These are phyloP conservation scores for Globisporangium heterothallicum DNA, from an alignment of 352 stramenopile species.

Conservation along the genomic window DNA sequence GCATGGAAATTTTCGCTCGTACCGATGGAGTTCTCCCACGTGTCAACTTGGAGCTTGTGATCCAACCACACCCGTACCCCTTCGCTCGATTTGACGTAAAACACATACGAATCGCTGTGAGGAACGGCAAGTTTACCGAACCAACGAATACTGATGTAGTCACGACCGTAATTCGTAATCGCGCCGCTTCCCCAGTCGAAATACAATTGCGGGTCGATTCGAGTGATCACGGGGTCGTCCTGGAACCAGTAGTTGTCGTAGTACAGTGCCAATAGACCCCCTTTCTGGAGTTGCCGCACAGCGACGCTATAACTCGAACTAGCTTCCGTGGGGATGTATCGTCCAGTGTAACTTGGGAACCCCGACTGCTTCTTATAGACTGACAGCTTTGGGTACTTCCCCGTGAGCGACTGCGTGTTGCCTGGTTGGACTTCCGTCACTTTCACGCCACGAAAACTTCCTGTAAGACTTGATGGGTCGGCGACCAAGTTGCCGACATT, in stretches of 20 bases:
- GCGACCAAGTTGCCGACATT: slow-evolving; percentile 64
- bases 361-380: slow-evolving; percentile 92
- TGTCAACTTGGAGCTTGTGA: slow-evolving; percentile 90
- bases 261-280: slow-evolving; percentile 88
- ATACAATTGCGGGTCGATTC: slow-evolving; percentile 79
- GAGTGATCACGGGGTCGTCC: slow-evolving; percentile 81
- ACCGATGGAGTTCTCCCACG: slow-evolving; percentile 61
- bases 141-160: slow-evolving; percentile 95
- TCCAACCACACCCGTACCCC: slow-evolving; percentile 92
- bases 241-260: slow-evolving; percentile 97
- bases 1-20: slow-evolving; percentile 71
- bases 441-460: slow-evolving; percentile 39
- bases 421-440: slow-evolving; percentile 71
- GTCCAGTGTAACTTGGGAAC: slow-evolving; percentile 88
- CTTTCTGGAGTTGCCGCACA: slow-evolving; percentile 88
- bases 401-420: slow-evolving; percentile 64
- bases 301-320: slow-evolving; percentile 83
- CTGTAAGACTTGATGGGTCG: slow-evolving; percentile 42
- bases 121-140: slow-evolving; percentile 89
- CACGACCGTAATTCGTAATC: slow-evolving; percentile 91
- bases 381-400: slow-evolving; percentile 53
- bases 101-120: slow-evolving; percentile 85
- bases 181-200: slow-evolving; percentile 89
- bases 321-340: slow-evolving; percentile 74
- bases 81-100: slow-evolving; percentile 92